Evolutionary conservation across 2,329 filamentous ascomycete genomes (phyloP).

Genomic region (Aureobasidium zeae): DNA sequence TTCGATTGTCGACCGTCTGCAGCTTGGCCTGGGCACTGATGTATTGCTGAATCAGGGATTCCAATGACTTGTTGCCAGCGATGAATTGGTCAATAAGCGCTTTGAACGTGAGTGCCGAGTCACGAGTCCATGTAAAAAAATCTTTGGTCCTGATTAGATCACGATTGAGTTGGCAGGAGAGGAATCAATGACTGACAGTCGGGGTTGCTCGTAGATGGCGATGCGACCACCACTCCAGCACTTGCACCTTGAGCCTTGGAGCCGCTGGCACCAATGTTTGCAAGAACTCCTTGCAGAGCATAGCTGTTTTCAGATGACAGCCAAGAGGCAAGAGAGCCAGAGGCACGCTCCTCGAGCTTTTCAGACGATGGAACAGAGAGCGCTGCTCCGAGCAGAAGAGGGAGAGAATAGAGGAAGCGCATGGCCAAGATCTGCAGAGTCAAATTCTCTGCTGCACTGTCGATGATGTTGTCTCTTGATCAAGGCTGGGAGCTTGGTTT

Average conservation of each 20-base stretch:
- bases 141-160: constrained; percentile 39
- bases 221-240: constrained; percentile 46
- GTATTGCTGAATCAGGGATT: constrained; percentile 57
- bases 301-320: constrained; percentile 39
- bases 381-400: constrained; percentile 12
- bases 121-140: constrained; percentile 71
- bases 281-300: constrained; percentile 43
- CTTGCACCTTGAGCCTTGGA: constrained; percentile 39
- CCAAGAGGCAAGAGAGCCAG: constrained; percentile 24
- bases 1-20: constrained; percentile 60
- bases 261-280: constrained; percentile 48
- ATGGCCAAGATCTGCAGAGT: background rate
- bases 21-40: constrained; percentile 57
- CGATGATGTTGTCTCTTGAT: background rate
- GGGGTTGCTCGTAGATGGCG: constrained; percentile 45
- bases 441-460: background rate
- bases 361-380: constrained; percentile 17
- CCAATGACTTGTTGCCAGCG: constrained; percentile 49
- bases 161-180: background rate
- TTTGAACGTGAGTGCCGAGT: constrained; percentile 63
- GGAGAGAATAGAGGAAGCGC: constrained; percentile 13
- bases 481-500: background rate
- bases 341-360: constrained; percentile 18
- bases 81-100: constrained; percentile 58
- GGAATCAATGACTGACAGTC: constrained; percentile 37